Base-by-base conservation (phyloP, 2,329 filamentous ascomycete species). In the Pseudonectria foliicola region DNA sequence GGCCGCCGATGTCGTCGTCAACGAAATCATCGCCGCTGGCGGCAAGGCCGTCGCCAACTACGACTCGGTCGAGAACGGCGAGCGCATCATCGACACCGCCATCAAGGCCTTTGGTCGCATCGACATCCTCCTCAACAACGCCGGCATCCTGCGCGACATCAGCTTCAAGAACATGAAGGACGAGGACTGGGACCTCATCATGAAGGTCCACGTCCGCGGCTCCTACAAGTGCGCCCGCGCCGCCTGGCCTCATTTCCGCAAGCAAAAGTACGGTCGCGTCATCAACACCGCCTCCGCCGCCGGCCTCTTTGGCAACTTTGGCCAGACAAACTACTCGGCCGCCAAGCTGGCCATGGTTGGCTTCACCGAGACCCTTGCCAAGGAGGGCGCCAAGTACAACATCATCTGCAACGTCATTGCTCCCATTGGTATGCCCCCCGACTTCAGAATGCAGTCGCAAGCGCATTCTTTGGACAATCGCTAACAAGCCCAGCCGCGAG, bases 121-220 rank as follows among this genome's bases (percentile, higher is more conserved):
- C 64, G 90, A 98, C 62, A 71, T 98, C 46, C 80, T 98, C 53
- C 82, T 98, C 67, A 98, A 98, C 75, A 98, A 96, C 60, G 92
- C 92, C 42, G 90, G 92, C 56, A 96, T 96, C 57, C 74, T 95
- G 41, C 83, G 90, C 42, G 89, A 96, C 67, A 64, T 96, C 58
- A 90, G 85, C 74, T 96, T 98, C 72, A 95, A 95, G 77, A 96
- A 96, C 68, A 93, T 96, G 77, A 92, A 83, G 63, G 92, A 98
- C 62, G 67, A 83, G 58, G 92, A 98, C 63, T 98, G 92, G 92
- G 90, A 98, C 60, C 68, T 95, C 50, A 85, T 95, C 60, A 85
- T 90, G 65, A 82, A 80, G 60, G 90, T 96, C 38, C 90, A 98
- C 65, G 80, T 95, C 53, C 84, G 80, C 58, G 92, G 92, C 52